Evolutionary conservation across 768 basidiomycete species (phyloP).

Genomic region (Suillus paluster): DNA sequence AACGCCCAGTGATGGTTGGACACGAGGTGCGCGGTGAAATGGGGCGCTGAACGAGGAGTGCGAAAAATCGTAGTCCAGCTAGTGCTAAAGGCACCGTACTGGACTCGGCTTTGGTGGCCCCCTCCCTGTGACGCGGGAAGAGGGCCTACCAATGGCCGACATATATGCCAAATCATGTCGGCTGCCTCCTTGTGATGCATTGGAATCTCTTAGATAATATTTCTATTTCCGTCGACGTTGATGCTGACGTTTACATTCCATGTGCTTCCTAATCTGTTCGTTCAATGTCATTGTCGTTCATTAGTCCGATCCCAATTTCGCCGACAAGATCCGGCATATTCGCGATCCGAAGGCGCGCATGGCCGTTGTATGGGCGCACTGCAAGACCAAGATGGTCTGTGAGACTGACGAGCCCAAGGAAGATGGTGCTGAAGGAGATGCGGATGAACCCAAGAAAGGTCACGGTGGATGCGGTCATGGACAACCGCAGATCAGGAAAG

Average conservation of each 20-base stretch:
- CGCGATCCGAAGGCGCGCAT: constrained; percentile 87
- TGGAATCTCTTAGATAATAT: constrained; percentile 25
- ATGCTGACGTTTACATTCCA: constrained; percentile 72
- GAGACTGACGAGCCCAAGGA: constrained; percentile 89
- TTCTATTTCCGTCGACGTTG: constrained; percentile 41
- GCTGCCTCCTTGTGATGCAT: constrained; percentile 65
- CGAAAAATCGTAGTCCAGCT: constrained; percentile 49
- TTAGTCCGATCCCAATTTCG: constrained; percentile 84
- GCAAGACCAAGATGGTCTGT: constrained; percentile 89
- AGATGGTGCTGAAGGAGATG: constrained; percentile 70
- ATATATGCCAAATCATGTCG: constrained; percentile 63
- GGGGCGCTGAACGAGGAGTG: constrained; percentile 98
- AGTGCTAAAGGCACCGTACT: constrained; percentile 30
- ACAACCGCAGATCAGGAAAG: constrained; percentile 91
- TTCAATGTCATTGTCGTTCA: constrained; percentile 32
- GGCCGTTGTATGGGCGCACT: constrained; percentile 83
- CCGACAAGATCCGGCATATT: constrained; percentile 85
- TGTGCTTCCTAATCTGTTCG: constrained; percentile 40
- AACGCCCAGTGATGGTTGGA: constrained; percentile 78
- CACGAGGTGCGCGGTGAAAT: constrained; percentile 94
- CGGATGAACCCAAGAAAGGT: constrained; percentile 78
- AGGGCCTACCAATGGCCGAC: constrained; percentile 51
- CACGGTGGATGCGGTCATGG: constrained; percentile 97
- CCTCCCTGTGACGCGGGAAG: constrained; percentile 75
- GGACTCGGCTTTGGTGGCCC: constrained; percentile 42